A percentile compares a stretch with the other conserved stretches of the same genome.
These are phyloP conservation scores for Aquanectria penicillioides DNA, from an alignment of 2,329 filamentous ascomycete genomes.

Conservation along the genomic window DNA sequence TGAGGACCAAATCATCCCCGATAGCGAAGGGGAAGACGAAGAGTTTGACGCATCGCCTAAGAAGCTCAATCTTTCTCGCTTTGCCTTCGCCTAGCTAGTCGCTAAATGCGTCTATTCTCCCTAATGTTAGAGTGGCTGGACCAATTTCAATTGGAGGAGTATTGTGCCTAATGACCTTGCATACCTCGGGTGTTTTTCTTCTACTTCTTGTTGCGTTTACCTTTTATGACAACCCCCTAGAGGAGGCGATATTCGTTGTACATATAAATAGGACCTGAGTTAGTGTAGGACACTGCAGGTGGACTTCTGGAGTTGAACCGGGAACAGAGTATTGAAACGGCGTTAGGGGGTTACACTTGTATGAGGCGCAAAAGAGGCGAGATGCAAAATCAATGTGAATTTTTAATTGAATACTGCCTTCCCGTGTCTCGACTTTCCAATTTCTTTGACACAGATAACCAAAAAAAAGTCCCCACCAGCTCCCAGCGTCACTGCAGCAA, in stretches of 20 bases:
- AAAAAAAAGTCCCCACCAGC: no score
- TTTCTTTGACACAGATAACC: no score
- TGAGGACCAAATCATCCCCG: conserved; percentile 66
- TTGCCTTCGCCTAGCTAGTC: conserved; percentile 51
- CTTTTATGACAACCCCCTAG: no score
- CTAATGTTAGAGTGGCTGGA: neutral
- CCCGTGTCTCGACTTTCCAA: no score
- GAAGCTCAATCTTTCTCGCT: conserved; percentile 60
- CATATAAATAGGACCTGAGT: conserved; percentile 9
- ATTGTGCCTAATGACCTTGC: neutral
- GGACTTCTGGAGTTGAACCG: conserved; percentile 3
- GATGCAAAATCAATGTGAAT: neutral
- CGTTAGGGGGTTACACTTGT: conserved; percentile 30
- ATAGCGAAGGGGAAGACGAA: conserved; percentile 61
- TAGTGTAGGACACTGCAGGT: neutral
- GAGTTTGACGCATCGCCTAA: conserved; percentile 44
- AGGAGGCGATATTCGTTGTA: neutral
- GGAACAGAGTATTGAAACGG: conserved; percentile 29
- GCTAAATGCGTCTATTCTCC: neutral
- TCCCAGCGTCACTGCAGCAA: no score
- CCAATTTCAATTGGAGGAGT: neutral
- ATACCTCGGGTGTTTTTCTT: neutral
- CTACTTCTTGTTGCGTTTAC: neutral
- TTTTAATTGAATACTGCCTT: neutral
- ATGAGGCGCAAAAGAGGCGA: neutral